phyloP scores from a whole-genome alignment of 176 grass and related monocot genomes.

The Carex cristatella region DNA sequence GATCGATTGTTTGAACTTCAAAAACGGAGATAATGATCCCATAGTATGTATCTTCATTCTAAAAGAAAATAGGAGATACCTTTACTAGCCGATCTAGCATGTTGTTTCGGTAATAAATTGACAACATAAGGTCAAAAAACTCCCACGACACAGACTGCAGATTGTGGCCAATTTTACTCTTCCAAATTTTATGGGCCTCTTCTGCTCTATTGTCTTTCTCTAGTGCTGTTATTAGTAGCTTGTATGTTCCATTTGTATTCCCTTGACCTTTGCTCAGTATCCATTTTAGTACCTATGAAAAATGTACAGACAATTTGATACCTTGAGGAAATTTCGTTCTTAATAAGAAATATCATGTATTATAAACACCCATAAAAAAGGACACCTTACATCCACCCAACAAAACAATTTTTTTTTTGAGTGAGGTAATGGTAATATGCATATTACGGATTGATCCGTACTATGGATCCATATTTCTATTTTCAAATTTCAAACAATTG shows the following conservation, averaged over 20 bases:
- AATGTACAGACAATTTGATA: neutral
- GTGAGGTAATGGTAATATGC: too few relatives aligned
- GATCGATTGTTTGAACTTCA: too few relatives aligned
- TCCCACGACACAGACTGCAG: conserved; percentile 73
- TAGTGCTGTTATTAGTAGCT: conserved; percentile 68
- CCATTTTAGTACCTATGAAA: conserved; percentile 76
- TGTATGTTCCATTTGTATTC: conserved; percentile 70
- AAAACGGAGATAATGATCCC: too few relatives aligned
- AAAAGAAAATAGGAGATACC: conserved; percentile 28
- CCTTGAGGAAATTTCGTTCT: neutral
- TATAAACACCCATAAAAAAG: neutral
- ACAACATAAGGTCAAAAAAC: conserved; percentile 73
- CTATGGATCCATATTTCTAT: too few relatives aligned
- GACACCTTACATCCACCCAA: neutral
- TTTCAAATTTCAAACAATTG: too few relatives aligned
- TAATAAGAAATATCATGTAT: neutral
- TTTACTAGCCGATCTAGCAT: conserved; percentile 62
- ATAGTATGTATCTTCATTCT: too few relatives aligned
- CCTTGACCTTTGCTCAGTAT: conserved; percentile 95
- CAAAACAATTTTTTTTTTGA: neutral
- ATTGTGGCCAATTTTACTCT: conserved; percentile 63
- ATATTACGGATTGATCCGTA: too few relatives aligned
- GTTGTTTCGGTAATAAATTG: conserved; percentile 91
- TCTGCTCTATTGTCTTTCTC: conserved; percentile 96
- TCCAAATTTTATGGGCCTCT: conserved; percentile 80